Percentiles rank a stretch among this genome's conserved stretches.
These are phyloP conservation scores for Moelleriella libera DNA, from an alignment of 2,329 filamentous ascomycete species.

Conservation along the genomic window DNA sequence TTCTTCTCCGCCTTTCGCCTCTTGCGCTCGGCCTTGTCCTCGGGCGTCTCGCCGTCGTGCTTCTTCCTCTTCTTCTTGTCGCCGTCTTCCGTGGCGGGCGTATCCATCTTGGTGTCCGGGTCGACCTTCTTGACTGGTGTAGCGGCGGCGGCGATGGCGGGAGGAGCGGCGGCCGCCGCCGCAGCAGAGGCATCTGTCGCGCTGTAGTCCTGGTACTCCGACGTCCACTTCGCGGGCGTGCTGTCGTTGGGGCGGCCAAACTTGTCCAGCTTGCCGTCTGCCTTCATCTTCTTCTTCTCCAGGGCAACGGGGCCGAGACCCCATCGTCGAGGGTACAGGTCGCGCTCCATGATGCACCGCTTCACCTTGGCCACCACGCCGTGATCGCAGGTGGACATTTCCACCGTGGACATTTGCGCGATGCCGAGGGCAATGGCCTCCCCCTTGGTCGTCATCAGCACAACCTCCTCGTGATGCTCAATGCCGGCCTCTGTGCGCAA, in stretches of 20 bases:
- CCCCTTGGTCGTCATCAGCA: constrained; percentile 97
- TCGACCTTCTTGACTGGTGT: constrained; percentile 14
- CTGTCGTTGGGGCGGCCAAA: constrained; percentile 84
- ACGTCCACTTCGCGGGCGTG: constrained; percentile 86
- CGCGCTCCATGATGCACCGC: constrained; percentile 98
- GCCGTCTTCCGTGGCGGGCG: constrained; percentile 32
- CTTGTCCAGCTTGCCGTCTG: constrained; percentile 96
- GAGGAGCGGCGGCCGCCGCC: constrained; percentile 21
- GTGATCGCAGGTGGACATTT: constrained; percentile 93
- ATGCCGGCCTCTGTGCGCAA: constrained; percentile 63
- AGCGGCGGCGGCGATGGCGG: too few species aligned
- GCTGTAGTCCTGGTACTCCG: constrained; percentile 83
- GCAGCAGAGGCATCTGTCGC: constrained; percentile 33
- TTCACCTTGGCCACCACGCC: constrained; percentile 98
- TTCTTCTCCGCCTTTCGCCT: constrained; percentile 47
- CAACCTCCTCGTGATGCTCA: constrained; percentile 89
- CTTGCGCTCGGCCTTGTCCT: constrained; percentile 51
- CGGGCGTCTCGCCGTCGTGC: constrained; percentile 61
- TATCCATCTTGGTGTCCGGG: constrained; percentile 21
- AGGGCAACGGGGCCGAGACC: constrained; percentile 82
- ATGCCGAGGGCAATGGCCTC: constrained; percentile 95
- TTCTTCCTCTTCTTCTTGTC: constrained; percentile 62
- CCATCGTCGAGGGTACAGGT: constrained; percentile 94
- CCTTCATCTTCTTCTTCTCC: constrained; percentile 99
- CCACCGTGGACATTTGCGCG: constrained; percentile 94